phyloP scores from a whole-genome alignment of 148 eudicot species.

The Rheum nobile region DNA sequence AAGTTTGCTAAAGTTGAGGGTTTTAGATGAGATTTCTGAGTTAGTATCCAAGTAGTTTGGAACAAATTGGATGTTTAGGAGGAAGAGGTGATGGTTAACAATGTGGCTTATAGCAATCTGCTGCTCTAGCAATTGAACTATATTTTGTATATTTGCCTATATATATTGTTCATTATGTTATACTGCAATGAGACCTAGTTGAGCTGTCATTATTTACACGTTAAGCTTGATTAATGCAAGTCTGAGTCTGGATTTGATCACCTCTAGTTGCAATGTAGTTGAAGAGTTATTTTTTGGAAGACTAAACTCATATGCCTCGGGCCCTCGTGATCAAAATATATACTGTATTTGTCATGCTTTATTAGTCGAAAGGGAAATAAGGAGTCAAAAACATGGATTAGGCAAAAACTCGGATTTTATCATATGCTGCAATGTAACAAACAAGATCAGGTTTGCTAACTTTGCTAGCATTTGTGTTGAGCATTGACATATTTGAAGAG shows the following conservation, averaged over 20 bases:
- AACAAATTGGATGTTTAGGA: neutral
- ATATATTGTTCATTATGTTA: neutral
- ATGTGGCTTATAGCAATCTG: neutral
- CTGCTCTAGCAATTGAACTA: too few relatives aligned
- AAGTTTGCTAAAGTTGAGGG: neutral
- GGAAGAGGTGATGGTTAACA: neutral
- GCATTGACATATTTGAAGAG: neutral
- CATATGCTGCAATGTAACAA: neutral
- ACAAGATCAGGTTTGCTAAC: neutral
- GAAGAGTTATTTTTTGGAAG: neutral
- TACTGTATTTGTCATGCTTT: neutral
- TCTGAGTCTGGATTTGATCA: neutral
- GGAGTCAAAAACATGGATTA: neutral
- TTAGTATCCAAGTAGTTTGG: neutral
- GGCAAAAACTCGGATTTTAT: neutral
- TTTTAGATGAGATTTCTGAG: neutral
- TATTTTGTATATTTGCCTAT: too few relatives aligned
- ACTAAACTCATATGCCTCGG: neutral
- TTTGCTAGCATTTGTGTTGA: neutral
- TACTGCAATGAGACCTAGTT: neutral
- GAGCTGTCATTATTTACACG: neutral
- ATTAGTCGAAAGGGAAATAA: neutral
- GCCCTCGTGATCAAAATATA: neutral
- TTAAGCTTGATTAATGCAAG: neutral
- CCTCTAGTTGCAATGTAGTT: neutral